A percentile compares a stretch with the other conserved stretches of the same genome.
Conservation (phyloP, 306 rosid species). For the Lablab purpureus region DNA sequence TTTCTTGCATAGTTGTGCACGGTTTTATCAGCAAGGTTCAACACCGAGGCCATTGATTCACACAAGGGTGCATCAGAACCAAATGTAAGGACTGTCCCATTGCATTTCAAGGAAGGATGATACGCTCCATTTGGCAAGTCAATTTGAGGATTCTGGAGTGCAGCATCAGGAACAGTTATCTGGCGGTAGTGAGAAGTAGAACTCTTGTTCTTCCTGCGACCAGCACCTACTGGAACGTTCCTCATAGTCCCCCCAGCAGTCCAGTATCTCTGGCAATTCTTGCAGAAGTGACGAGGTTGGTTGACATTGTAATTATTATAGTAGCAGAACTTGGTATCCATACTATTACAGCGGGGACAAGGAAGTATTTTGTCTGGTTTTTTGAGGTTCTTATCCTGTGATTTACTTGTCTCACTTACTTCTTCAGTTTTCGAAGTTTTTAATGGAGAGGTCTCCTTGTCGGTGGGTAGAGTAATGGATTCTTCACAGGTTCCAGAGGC, state of each 20-base stretch:
- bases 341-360: constrained; percentile 91
- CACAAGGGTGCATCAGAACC: constrained; percentile 68
- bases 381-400: constrained; percentile 67
- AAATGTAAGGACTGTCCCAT: constrained; percentile 65
- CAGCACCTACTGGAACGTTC: constrained; percentile 87
- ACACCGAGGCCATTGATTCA: constrained; percentile 65
- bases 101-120: constrained; percentile 55
- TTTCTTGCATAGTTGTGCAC: constrained; percentile 43
- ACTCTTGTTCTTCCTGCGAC: constrained; percentile 81
- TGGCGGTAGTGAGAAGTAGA: constrained; percentile 62
- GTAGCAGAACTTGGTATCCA: constrained; percentile 93
- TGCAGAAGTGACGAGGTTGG: constrained; percentile 96
- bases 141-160: constrained; percentile 41
- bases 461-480: constrained; percentile 53
- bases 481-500: constrained; percentile 49
- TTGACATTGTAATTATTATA: constrained; percentile 86
- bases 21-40: constrained; percentile 49
- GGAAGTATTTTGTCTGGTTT: constrained; percentile 86
- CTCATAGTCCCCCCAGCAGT: constrained; percentile 96
- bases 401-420: constrained; percentile 60
- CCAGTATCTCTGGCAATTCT: constrained; percentile 94
- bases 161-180: constrained; percentile 61
- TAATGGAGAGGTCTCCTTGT: constrained; percentile 53
- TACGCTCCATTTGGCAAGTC: constrained; percentile 46
- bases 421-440: constrained; percentile 64